Conservation (phyloP, 495 filamentous ascomycete species). For the Penicillium odoratum region DNA sequence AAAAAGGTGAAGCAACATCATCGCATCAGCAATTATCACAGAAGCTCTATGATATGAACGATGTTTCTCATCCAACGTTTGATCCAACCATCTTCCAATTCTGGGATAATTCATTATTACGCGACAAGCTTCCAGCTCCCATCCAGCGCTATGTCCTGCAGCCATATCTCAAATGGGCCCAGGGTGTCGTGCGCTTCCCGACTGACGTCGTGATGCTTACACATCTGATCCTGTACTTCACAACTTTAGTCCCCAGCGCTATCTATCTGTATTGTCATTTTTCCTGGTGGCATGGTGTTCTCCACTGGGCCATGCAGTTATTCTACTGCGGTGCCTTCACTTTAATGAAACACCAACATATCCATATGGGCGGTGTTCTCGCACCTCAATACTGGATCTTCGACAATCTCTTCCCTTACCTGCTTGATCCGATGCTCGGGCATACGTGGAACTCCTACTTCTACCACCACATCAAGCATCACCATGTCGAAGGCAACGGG, state of each 20-base stretch:
- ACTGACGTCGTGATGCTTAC: slow-evolving; percentile 77
- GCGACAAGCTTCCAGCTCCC: slow-evolving; percentile 28
- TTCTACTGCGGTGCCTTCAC: slow-evolving; percentile 73
- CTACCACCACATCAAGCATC: slow-evolving; percentile 83
- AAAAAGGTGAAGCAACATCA: slow-evolving; percentile 17
- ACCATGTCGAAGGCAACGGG: slow-evolving; percentile 81
- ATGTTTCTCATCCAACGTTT: slow-evolving; percentile 46
- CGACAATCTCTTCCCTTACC: slow-evolving; percentile 68
- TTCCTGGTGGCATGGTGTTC: slow-evolving; percentile 60
- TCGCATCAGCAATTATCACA: slow-evolving; percentile 30
- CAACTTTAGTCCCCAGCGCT: slow-evolving; percentile 67
- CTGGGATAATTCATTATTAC: slow-evolving; percentile 49
- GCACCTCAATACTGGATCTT: slow-evolving; percentile 47
- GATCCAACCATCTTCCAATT: slow-evolving; percentile 55
- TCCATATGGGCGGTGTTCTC: slow-evolving; percentile 74
- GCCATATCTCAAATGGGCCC: slow-evolving; percentile 57
- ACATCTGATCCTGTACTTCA: slow-evolving; percentile 70
- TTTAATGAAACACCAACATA: slow-evolving; percentile 80
- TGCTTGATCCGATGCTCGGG: slow-evolving; percentile 72
- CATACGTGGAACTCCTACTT: slow-evolving; percentile 84
- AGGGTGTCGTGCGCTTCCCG: slow-evolving; percentile 52
- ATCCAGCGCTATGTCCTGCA: slow-evolving; percentile 51
- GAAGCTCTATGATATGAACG: slow-evolving; percentile 53
- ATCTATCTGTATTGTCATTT: slow-evolving; percentile 64
- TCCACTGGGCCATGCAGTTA: slow-evolving; percentile 61